Evolutionary conservation across 169 alveolate genomes (phyloP).

Genomic region (Plasmodium chabaudi): DNA sequence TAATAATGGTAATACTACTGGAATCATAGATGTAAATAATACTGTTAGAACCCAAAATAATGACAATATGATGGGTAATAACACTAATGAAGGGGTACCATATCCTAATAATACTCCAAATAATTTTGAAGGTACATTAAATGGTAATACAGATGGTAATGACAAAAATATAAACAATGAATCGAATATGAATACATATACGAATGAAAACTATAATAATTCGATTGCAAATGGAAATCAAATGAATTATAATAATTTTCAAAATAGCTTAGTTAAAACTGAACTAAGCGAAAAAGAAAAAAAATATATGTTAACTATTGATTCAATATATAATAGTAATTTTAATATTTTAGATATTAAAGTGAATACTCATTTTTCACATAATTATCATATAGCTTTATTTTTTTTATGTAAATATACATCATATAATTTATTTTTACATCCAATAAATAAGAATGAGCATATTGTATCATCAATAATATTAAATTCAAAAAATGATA

Average conservation of each 20-base stretch:
- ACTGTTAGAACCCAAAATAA: not conserved
- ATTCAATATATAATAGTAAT: slow-evolving; percentile 31
- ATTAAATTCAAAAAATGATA: slow-evolving; percentile 37
- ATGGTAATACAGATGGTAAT: too few species aligned
- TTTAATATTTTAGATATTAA: slow-evolving; percentile 43
- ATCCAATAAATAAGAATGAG: slow-evolving; percentile 64
- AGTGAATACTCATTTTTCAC: slow-evolving; percentile 66
- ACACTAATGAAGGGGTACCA: too few species aligned
- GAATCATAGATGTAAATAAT: not conserved
- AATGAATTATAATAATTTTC: not conserved
- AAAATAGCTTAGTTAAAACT: not conserved
- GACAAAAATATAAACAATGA: too few species aligned
- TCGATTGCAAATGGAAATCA: not conserved
- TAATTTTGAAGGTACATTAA: too few species aligned
- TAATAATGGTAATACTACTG: not conserved
- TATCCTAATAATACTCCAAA: too few species aligned
- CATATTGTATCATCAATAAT: slow-evolving; percentile 57
- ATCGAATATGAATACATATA: too few species aligned
- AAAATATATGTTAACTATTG: slow-evolving; percentile 30
- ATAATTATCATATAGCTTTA: slow-evolving; percentile 54
- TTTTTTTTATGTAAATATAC: slow-evolving; percentile 70
- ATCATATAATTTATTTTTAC: slow-evolving; percentile 59
- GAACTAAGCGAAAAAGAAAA: slow-evolving; percentile 27
- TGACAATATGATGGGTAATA: too few species aligned
- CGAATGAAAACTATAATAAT: too few species aligned